A percentile compares a stretch with the other conserved stretches of the same genome.
These are phyloP conservation scores for Wickerhamiella nectarea DNA, from an alignment of 805 yeast species.

Conservation along the genomic window DNA sequence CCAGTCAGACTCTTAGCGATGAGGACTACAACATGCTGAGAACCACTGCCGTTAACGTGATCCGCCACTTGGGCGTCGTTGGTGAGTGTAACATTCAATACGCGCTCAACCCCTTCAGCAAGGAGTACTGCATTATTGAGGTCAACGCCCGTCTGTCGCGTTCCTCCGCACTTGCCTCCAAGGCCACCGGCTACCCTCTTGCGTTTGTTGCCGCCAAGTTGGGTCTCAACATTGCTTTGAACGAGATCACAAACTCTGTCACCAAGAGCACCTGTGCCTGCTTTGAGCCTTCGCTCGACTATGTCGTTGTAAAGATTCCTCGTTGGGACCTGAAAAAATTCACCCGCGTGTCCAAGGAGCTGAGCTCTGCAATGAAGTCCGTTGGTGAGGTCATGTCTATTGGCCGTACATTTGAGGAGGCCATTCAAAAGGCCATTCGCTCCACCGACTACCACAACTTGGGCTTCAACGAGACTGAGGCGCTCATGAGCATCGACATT, in stretches of 20 bases:
- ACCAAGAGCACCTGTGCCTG: slow-evolving; percentile 90
- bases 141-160: slow-evolving; percentile 96
- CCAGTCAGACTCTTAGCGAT: slow-evolving; percentile 92
- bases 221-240: slow-evolving; percentile 83
- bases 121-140: slow-evolving; percentile 93
- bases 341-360: slow-evolving; percentile 74
- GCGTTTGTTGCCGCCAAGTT: slow-evolving; percentile 97
- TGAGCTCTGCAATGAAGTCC: slow-evolving; percentile 92
- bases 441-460: slow-evolving; percentile 90
- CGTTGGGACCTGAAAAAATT: slow-evolving; percentile 97
- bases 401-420: slow-evolving; percentile 95
- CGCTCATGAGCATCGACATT: slow-evolving; percentile 80
- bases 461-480: slow-evolving; percentile 60
- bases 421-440: slow-evolving; percentile 93
- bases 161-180: slow-evolving; percentile 97
- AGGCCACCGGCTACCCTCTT: slow-evolving; percentile 96
- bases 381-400: slow-evolving; percentile 98
- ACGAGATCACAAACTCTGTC: slow-evolving; percentile 84
- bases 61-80: slow-evolving; percentile 94
- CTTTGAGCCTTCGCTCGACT: slow-evolving; percentile 95
- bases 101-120: slow-evolving; percentile 83
- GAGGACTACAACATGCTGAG: slow-evolving; percentile 97
- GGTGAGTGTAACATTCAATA: slow-evolving; percentile 99
- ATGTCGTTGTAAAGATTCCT: slow-evolving; percentile 94
- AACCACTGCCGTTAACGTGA: slow-evolving; percentile 93